Percentiles rank a stretch among this genome's conserved stretches.
Evolutionary conservation across 306 rosid genomes (phyloP).

Genomic region (Quillaja saponaria): DNA sequence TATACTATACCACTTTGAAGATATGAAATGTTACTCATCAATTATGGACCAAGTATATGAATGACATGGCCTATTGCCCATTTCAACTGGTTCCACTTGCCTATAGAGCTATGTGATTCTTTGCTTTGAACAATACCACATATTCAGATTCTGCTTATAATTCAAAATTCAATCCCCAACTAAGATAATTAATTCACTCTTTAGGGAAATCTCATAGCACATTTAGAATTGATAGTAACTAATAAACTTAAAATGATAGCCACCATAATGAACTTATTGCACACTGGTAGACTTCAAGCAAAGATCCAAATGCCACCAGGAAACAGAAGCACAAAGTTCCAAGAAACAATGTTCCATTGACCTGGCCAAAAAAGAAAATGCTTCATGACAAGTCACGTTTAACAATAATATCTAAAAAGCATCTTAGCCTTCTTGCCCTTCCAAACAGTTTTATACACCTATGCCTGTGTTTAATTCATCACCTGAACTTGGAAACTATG

Average conservation of each 20-base stretch:
- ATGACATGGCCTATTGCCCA: conserved; percentile 43
- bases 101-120: conserved; percentile 29
- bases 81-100: conserved; percentile 48
- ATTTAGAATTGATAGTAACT: conserved; percentile 30
- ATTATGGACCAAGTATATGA: conserved; percentile 34
- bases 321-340: conserved; percentile 19
- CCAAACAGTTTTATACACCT: conserved; percentile 14
- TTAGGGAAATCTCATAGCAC: conserved; percentile 10
- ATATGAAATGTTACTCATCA: conserved; percentile 44
- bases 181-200: conserved; percentile 22
- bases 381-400: conserved; percentile 23
- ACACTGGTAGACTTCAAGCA: conserved; percentile 31
- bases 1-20: conserved; percentile 28
- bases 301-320: conserved; percentile 34
- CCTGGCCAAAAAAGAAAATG: not conserved
- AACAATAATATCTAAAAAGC: not conserved
- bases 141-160: conserved; percentile 22
- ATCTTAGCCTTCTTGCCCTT: not conserved
- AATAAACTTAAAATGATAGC: conserved; percentile 23
- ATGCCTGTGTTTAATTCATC: conserved; percentile 28
- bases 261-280: conserved; percentile 30
- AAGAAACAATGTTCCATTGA: conserved; percentile 11
- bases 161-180: conserved; percentile 19
- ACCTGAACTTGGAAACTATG: conserved; percentile 26
- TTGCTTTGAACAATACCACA: conserved; percentile 19